Evolutionary conservation across 208 protist genomes (phyloP).

Genomic region (Acanthamoeba rhysodes): DNA sequence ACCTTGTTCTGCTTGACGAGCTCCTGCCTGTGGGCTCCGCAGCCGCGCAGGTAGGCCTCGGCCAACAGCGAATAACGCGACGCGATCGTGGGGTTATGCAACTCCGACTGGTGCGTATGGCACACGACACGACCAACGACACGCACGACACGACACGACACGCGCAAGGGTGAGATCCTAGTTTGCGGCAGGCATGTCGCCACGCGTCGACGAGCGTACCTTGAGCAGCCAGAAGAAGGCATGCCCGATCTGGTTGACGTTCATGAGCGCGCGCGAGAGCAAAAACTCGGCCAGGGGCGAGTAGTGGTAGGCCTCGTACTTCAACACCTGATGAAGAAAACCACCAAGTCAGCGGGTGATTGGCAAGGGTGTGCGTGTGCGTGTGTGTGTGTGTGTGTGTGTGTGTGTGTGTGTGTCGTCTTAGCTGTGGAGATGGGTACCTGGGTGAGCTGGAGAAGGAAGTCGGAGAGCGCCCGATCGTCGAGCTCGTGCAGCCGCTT

Average conservation of each 20-base stretch:
- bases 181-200: too few species aligned
- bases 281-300: slow-evolving; percentile 90
- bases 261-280: slow-evolving; percentile 88
- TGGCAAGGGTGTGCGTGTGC: too few species aligned
- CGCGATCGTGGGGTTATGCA: slow-evolving; percentile 81
- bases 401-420: not conserved
- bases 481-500: slow-evolving; percentile 80
- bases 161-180: too few species aligned
- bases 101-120: slow-evolving; percentile 78
- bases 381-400: slow-evolving; percentile 62
- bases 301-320: slow-evolving; percentile 93
- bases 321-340: slow-evolving; percentile 82
- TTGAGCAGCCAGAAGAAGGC: slow-evolving; percentile 91
- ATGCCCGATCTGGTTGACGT: slow-evolving; percentile 86
- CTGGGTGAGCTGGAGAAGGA: slow-evolving; percentile 88
- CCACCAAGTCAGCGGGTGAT: too few species aligned
- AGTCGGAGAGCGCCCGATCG: slow-evolving; percentile 84
- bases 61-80: slow-evolving; percentile 87
- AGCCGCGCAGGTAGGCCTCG: slow-evolving; percentile 84
- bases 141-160: not conserved
- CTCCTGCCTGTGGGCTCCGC: slow-evolving; percentile 75
- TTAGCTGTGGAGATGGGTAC: slow-evolving; percentile 86
- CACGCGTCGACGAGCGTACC: not conserved
- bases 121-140: not conserved
- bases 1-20: slow-evolving; percentile 69